Evolutionary conservation across 1,139 yeast species (phyloP), one percentile per base, ranked within the genome.

Genomic region (Yarrowia galli): DNA sequence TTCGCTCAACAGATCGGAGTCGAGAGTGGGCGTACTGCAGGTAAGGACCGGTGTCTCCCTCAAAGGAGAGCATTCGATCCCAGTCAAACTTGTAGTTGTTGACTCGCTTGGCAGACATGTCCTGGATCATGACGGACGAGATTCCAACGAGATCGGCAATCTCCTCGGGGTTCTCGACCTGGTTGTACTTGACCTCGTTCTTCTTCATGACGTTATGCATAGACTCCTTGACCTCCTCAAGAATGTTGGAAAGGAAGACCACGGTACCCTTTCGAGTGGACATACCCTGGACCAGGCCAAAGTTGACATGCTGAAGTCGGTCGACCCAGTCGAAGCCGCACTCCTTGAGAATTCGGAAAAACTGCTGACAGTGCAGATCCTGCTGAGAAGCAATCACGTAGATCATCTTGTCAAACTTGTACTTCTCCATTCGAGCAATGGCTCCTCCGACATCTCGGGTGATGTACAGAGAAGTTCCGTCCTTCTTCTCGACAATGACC

Each of bases 21-120:
- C 99, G 91, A 53, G 99, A 92, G 81, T 95, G 99, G 65, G 99
- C 99, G 77, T 95, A 95, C 81, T 95, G 99, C 79, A 95, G 85
- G 82, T 96, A 95, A 71, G 99, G 99, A 77, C 99, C 99, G 70
- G 99, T 95, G 80, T 95, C 99, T 80, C 99, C 99, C 84, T 95
- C 99, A 74, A 96, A 93, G 8, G 98, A 92, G 66, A 91, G 85
- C 98, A 95, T 95, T 83, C 99, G 91, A 75, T 91, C 93, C 99
- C 99, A 95, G 80, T 92, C 91, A 81, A 96, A 96, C 75, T 89
- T 92, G 81, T 96, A 96, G 82, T 95, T 93, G 83, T 95, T 92
- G 80, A 93, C 87, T 81, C 99, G 90, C 84, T 96, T 96, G 71
- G 97, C 89, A 82, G 92, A 97, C 98, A 95, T 92, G 80, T 96